Percentiles rank a stretch among this genome's conserved stretches.
phyloP scores from a whole-genome alignment of 2,329 filamentous ascomycete species.

The Thelonectria rubi region DNA sequence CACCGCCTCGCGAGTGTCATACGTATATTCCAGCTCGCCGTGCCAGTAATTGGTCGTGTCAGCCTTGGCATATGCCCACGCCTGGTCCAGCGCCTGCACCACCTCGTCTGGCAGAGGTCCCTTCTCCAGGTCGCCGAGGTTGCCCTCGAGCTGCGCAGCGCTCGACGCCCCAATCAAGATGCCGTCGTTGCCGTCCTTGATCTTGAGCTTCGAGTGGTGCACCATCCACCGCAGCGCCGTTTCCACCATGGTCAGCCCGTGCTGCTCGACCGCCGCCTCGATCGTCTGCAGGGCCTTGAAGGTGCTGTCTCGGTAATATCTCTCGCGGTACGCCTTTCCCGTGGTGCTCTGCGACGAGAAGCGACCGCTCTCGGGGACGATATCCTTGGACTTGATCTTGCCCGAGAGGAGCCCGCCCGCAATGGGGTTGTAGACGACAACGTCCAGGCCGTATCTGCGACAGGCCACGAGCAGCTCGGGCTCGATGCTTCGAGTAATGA shows the following conservation, averaged over 20 bases:
- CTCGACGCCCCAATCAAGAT: conserved; percentile 69
- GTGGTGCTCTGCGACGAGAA: conserved; percentile 68
- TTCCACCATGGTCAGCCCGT: conserved; percentile 75
- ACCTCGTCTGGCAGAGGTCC: conserved; percentile 81
- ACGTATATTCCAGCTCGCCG: conserved; percentile 71
- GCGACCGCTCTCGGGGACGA: conserved; percentile 71
- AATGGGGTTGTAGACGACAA: conserved; percentile 85
- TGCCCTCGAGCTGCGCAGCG: conserved; percentile 64
- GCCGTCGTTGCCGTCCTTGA: conserved; percentile 64
- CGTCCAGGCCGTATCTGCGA: conserved; percentile 77
- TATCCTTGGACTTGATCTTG: conserved; percentile 76
- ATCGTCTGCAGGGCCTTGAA: conserved; percentile 73
- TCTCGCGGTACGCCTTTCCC: conserved; percentile 68
- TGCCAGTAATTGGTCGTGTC: conserved; percentile 65
- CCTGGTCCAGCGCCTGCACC: conserved; percentile 77
- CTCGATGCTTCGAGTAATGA: conserved; percentile 79
- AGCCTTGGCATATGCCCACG: conserved; percentile 76
- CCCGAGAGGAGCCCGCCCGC: conserved; percentile 83
- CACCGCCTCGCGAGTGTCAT: conserved; percentile 69
- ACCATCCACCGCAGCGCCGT: conserved; percentile 77
- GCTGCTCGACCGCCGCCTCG: conserved; percentile 72
- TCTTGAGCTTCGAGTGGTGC: conserved; percentile 71
- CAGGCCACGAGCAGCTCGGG: conserved; percentile 77
- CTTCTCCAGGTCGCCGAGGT: conserved; percentile 68
- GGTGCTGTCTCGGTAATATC: conserved; percentile 76